Percentiles rank a stretch among this genome's conserved stretches.
phyloP scores from a whole-genome alignment of 2,329 filamentous ascomycete species.

The Penicillium hesseltinei region DNA sequence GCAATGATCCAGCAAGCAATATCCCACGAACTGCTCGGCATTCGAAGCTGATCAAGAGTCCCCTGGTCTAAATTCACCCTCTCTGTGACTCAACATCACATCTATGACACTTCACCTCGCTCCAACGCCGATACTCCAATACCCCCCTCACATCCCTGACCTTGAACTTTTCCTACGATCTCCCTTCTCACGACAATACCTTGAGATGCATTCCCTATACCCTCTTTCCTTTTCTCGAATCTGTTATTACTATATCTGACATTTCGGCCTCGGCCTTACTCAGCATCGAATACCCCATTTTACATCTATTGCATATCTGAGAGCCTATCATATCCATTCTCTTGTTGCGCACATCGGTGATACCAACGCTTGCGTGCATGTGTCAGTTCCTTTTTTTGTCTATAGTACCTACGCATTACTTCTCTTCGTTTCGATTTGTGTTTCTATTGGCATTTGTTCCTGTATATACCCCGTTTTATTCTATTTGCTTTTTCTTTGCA shows the following conservation, averaged over 20 bases:
- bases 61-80: not conserved
- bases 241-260: not conserved
- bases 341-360: not conserved
- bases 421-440: not conserved
- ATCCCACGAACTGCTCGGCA: conserved; percentile 7
- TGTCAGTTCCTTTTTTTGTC: not conserved
- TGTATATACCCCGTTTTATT: conserved; percentile 6
- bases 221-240: not conserved
- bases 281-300: conserved; percentile 1
- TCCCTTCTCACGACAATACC: not conserved
- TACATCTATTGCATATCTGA: conserved; percentile 2
- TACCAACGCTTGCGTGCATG: not conserved
- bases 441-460: not conserved
- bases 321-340: not conserved
- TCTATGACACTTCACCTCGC: not conserved
- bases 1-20: not conserved
- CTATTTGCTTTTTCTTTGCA: not conserved
- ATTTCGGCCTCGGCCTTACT: not conserved
- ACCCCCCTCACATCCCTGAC: not conserved
- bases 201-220: conserved; percentile 5
- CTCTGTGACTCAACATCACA: not conserved
- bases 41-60: conserved; percentile 16
- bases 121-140: not conserved
- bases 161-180: not conserved
- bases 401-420: not conserved